Percentiles rank a stretch among this genome's conserved stretches.
These are phyloP conservation scores for Straminergon stramineum DNA, from an alignment of 225 moss, liverwort and hornwort species.

Conservation along the genomic window DNA sequence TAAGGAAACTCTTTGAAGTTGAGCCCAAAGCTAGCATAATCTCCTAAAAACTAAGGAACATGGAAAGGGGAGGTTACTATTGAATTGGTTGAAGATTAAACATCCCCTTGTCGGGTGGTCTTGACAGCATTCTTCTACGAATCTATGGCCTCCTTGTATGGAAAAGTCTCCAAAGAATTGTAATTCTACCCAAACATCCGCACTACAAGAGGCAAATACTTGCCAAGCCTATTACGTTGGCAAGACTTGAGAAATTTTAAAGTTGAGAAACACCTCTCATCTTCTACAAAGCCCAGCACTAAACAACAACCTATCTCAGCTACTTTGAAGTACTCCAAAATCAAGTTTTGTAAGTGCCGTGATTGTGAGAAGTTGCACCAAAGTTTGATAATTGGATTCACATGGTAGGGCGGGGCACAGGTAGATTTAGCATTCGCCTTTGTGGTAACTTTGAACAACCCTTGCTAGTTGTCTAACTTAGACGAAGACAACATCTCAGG, in stretches of 20 bases:
- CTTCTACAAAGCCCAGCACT: background rate
- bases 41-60: background rate
- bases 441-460: background rate
- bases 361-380: fast-evolving
- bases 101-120: background rate
- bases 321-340: background rate
- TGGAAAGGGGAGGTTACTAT: background rate
- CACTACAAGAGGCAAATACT: background rate
- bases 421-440: fast-evolving
- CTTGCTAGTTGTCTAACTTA: background rate
- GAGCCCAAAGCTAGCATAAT: too few species aligned
- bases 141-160: background rate
- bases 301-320: background rate
- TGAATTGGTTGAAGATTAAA: background rate
- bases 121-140: background rate
- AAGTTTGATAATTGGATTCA: fast-evolving
- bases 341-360: background rate
- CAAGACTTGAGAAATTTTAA: background rate
- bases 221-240: background rate
- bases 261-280: background rate
- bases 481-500: background rate
- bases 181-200: background rate
- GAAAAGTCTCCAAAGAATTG: background rate
- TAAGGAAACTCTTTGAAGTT: too few species aligned
- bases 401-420: fast-evolving